These are phyloP conservation scores for Lasiosphaeris hirsuta DNA, from an alignment of 495 filamentous ascomycete genomes.

Conservation along the genomic window DNA sequence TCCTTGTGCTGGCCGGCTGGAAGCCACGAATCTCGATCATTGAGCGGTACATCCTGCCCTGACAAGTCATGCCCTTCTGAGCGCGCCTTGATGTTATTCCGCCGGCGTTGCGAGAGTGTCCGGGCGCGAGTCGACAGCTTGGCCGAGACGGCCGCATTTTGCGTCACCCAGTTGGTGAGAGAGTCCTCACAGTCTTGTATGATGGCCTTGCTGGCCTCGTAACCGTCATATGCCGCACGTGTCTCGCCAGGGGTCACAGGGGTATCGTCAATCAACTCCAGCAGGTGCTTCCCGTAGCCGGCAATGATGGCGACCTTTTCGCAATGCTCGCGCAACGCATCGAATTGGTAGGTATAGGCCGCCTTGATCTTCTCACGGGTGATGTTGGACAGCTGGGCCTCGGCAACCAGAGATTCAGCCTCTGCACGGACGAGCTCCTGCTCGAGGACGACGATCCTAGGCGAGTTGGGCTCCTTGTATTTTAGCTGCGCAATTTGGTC, in stretches of 20 bases:
- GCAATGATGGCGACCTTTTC: conserved; percentile 98
- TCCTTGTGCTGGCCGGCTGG: conserved; percentile 71
- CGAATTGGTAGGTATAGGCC: conserved; percentile 97
- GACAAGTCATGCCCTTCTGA: conserved; percentile 64
- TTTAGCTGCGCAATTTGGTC: conserved; percentile 98
- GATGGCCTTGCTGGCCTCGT: conserved; percentile 97
- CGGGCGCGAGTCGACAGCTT: conserved; percentile 81
- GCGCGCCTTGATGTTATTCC: conserved; percentile 62
- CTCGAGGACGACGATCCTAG: conserved; percentile 94
- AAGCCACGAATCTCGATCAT: conserved; percentile 87
- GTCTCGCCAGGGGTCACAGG: conserved; percentile 97
- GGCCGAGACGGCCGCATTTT: conserved; percentile 82
- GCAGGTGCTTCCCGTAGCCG: conserved; percentile 92
- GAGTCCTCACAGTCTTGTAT: conserved; percentile 99
- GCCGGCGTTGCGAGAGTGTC: conserved; percentile 79
- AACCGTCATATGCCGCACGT: conserved; percentile 92
- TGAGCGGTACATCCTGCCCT: conserved; percentile 76
- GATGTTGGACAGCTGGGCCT: conserved; percentile 98
- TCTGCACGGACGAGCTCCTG: conserved; percentile 98
- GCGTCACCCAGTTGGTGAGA: conserved; percentile 91
- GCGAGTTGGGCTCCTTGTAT: conserved; percentile 98
- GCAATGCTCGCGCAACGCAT: conserved; percentile 94
- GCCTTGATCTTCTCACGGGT: conserved; percentile 99
- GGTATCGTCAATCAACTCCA: conserved; percentile 93
- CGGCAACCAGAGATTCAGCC: conserved; percentile 95